Conservation (phyloP, 2,329 filamentous ascomycete species). For the Intubia oerlemansii region DNA sequence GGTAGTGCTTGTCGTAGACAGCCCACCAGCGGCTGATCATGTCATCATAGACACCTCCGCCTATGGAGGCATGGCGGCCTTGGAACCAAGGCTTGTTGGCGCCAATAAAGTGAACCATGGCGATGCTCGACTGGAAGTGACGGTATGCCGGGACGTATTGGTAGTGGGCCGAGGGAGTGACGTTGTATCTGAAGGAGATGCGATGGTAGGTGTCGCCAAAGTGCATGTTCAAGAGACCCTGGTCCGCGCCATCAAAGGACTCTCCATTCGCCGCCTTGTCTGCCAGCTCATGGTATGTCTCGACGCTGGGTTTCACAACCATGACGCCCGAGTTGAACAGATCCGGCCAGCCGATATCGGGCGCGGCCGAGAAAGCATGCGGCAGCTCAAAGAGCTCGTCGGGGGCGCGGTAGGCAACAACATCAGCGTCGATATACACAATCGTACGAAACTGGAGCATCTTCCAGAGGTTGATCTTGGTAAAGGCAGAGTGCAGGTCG, state of each 20-base stretch:
- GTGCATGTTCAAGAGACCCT: conserved; percentile 88
- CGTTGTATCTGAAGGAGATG: conserved; percentile 89
- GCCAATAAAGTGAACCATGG: conserved; percentile 87
- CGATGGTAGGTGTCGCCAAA: conserved; percentile 70
- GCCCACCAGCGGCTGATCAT: conserved; percentile 84
- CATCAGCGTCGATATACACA: conserved; percentile 85
- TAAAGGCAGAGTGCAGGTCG: conserved; percentile 83
- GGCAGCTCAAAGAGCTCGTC: conserved; percentile 69
- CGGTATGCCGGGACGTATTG: conserved; percentile 91
- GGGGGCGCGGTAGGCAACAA: conserved; percentile 73
- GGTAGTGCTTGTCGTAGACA: conserved; percentile 76
- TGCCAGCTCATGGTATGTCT: conserved; percentile 67
- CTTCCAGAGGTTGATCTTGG: conserved; percentile 89
- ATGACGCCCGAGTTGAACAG: conserved; percentile 97
- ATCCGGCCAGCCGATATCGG: conserved; percentile 96
- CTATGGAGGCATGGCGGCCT: conserved; percentile 31
- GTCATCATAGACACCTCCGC: conserved; percentile 52
- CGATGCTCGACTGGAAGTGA: conserved; percentile 80
- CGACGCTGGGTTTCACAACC: conserved; percentile 69
- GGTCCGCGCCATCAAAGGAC: conserved; percentile 93
- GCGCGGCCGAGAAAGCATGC: conserved; percentile 47
- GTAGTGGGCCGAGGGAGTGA: conserved; percentile 89
- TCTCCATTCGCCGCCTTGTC: conserved; percentile 71
- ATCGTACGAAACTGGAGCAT: conserved; percentile 79
- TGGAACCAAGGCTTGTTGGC: conserved; percentile 71